Percentiles rank a stretch among this genome's conserved stretches.
Evolutionary conservation across 2,329 filamentous ascomycete genomes (phyloP).

Genomic region (Monosporascus sp.): DNA sequence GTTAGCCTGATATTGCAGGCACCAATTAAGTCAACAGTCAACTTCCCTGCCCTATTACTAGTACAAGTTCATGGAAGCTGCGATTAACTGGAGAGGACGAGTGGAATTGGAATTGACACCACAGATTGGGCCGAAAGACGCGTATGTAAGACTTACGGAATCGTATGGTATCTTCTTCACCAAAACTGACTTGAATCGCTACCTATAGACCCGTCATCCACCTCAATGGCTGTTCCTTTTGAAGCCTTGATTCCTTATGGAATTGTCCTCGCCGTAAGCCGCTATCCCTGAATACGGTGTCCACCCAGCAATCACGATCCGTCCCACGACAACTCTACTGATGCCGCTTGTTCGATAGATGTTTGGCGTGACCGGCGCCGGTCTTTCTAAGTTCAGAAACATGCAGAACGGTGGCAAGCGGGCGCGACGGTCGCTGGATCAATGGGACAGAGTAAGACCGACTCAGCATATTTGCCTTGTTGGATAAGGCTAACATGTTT

Average conservation of each 20-base stretch:
- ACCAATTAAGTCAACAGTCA: not conserved
- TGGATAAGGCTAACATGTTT: conserved; percentile 23
- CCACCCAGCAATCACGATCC: conserved; percentile 1
- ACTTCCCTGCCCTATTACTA: not conserved
- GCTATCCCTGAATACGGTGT: not conserved
- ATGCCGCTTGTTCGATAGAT: conserved; percentile 39
- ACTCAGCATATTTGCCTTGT: not conserved
- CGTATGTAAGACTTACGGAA: conserved; percentile 2
- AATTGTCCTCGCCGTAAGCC: conserved; percentile 56
- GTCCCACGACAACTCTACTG: conserved; percentile 11
- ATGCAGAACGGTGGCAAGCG: conserved; percentile 58
- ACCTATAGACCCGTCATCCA: conserved; percentile 6
- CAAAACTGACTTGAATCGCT: conserved; percentile 2
- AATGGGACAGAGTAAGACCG: conserved; percentile 55
- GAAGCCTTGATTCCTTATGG: conserved; percentile 60
- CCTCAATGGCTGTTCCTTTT: conserved; percentile 58
- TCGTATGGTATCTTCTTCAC: not conserved
- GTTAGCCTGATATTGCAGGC: not conserved
- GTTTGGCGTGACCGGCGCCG: conserved; percentile 57
- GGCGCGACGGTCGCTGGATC: conserved; percentile 54
- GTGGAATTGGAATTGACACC: not conserved
- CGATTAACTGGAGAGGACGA: not conserved
- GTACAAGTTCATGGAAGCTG: not conserved
- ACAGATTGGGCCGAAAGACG: not conserved
- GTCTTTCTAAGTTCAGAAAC: conserved; percentile 51